phyloP scores from a whole-genome alignment of 2,329 filamentous ascomycete species.

The Claviceps cyperi region DNA sequence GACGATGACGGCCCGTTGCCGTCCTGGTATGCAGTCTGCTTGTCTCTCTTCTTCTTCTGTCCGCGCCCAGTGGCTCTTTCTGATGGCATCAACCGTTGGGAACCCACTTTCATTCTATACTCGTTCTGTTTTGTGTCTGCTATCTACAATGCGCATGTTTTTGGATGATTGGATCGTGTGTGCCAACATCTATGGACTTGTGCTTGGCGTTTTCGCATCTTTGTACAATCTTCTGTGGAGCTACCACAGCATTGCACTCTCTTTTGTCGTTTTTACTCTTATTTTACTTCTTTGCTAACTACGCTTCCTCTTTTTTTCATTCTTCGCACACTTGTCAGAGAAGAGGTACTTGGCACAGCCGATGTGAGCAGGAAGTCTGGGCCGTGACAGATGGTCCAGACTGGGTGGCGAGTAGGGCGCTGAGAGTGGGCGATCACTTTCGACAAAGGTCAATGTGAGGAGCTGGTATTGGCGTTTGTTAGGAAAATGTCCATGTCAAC shows the following conservation, averaged over 20 bases:
- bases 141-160: neutral
- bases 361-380: too few species aligned
- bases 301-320: too few species aligned
- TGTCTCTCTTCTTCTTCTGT: neutral
- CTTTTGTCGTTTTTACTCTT: neutral
- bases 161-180: neutral
- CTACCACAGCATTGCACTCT: neutral
- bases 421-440: too few species aligned
- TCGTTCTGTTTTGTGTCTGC: neutral
- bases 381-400: too few species aligned
- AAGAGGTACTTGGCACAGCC: too few species aligned
- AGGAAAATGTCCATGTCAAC: too few species aligned
- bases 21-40: neutral
- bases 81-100: neutral
- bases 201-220: constrained; percentile 3
- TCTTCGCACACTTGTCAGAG: too few species aligned
- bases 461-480: too few species aligned
- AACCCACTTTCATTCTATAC: neutral
- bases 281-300: neutral
- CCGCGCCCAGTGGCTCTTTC: neutral
- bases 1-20: neutral
- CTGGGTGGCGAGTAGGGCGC: too few species aligned
- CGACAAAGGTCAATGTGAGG: too few species aligned
- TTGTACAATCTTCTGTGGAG: neutral
- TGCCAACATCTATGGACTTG: neutral